These are phyloP conservation scores for Quercus gilva DNA, from an alignment of 306 rosid species.

Conservation along the genomic window DNA sequence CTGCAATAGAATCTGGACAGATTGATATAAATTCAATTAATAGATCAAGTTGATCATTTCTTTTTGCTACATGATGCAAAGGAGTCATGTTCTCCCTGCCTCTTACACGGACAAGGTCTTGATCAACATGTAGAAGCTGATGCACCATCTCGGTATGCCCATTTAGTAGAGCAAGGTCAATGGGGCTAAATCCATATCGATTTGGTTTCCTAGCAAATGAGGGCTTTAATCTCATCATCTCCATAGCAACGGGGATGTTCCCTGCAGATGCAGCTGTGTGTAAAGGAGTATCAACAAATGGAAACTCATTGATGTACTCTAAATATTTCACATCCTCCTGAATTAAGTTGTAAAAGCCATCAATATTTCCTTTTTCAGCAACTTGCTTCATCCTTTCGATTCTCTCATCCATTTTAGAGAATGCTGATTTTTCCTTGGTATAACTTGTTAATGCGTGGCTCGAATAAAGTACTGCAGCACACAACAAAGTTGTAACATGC, in stretches of 20 bases:
- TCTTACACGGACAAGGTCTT: not conserved
- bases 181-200: not conserved
- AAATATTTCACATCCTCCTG: constrained; percentile 18
- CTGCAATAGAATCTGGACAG: constrained; percentile 32
- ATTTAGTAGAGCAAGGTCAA: not conserved
- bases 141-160: not conserved
- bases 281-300: constrained; percentile 38
- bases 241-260: constrained; percentile 20
- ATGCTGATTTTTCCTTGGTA: too few relatives aligned
- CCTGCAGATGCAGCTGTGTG: constrained; percentile 29
- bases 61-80: constrained; percentile 16
- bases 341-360: constrained; percentile 19
- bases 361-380: constrained; percentile 23
- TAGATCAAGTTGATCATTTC: constrained; percentile 4
- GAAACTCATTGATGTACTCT: not conserved
- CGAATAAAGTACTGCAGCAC: too few relatives aligned
- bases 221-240: constrained; percentile 26
- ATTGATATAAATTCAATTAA: constrained; percentile 17
- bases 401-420: too few relatives aligned
- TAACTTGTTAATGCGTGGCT: too few relatives aligned
- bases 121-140: not conserved
- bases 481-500: too few relatives aligned
- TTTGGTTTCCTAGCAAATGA: not conserved
- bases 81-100: not conserved
- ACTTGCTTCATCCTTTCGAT: not conserved